Evolutionary conservation across 1,284 basidiomycete genomes (phyloP), one percentile per base, ranked within the genome.

Genomic region (Melampsora americana): DNA sequence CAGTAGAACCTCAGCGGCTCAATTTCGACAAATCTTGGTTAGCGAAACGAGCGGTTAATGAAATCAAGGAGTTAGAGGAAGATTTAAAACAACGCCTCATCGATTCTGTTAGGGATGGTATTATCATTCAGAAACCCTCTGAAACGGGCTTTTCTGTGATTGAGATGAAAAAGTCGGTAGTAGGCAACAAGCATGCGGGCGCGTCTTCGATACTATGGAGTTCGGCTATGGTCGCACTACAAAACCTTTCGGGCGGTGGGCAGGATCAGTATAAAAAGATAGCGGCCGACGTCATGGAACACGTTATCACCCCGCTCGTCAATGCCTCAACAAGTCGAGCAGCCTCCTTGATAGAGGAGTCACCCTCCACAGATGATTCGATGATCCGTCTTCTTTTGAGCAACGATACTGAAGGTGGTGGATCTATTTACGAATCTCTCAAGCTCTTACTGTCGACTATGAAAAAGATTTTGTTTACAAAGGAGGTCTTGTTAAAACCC

Each of bases 41-140:
- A 30, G 65, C 66, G 20, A 75, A 75, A 50, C 65, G 72, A 50
- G 72, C 72, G 14, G 23, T 68, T 3, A 50, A 48, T 28, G 48
- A 64, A 53, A 60, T 68, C 42, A 66, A 75, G 48, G 65, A 75
- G 26, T 62, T 67, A n/a, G 72, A 75, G 62, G 72, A 75, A 75
- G 72, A 75, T 46, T 30, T 75, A 18, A 75, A 75, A 60, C 72
- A 75, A 62, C 32, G 72, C 20, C 30, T 75, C 7, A 68, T 75
- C 46, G 72, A 75, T 68, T 39, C 56, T n/a, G 65, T 75, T 65
- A 67, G 66, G 48, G 39, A 23, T 44, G 30, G 20, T 5, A 66
- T 66, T 20, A 35, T 11, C 42, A 32, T 75, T 30, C 50, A 60
- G 26, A 16, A 42, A 66, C n/a, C 35, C 2, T 26, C 46, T 28